These are phyloP conservation scores for Lolium multiflorum DNA, from an alignment of 176 grass and related monocot species.

Conservation along the genomic window DNA sequence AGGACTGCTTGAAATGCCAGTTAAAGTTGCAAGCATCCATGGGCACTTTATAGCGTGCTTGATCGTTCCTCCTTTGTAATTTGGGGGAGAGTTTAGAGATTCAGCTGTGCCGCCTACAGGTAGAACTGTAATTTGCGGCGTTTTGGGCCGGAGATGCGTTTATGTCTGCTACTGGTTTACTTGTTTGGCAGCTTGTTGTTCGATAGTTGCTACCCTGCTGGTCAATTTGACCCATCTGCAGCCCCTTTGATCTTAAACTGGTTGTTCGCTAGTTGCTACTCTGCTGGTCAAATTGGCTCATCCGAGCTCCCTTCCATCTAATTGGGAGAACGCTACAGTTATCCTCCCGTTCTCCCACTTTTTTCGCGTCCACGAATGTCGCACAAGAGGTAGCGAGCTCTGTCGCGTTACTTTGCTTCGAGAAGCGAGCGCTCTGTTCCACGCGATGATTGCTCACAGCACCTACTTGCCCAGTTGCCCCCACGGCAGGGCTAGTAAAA, in stretches of 20 bases:
- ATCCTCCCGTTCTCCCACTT: background rate
- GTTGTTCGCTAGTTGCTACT: background rate
- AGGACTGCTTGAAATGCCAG: constrained; percentile 19
- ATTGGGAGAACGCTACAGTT: background rate
- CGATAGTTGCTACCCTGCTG: background rate
- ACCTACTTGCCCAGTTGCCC: background rate
- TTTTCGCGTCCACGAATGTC: background rate
- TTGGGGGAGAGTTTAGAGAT: background rate
- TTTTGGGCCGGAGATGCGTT: background rate
- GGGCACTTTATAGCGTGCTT: background rate
- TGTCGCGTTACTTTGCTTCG: background rate
- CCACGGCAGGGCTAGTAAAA: constrained; percentile 2
- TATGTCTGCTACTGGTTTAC: background rate
- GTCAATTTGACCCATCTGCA: background rate
- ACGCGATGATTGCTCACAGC: background rate
- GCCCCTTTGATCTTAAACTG: no score
- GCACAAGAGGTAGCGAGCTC: background rate
- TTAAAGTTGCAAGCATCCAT: background rate
- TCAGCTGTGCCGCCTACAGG: background rate
- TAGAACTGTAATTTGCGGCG: background rate
- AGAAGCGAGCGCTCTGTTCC: background rate
- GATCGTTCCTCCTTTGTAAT: background rate
- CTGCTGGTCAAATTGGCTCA: background rate
- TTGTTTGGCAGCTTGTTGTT: background rate
- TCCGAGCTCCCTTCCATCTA: background rate